Base-by-base conservation (phyloP, 345 rosid genomes). In the Hibiscus syriacus region DNA sequence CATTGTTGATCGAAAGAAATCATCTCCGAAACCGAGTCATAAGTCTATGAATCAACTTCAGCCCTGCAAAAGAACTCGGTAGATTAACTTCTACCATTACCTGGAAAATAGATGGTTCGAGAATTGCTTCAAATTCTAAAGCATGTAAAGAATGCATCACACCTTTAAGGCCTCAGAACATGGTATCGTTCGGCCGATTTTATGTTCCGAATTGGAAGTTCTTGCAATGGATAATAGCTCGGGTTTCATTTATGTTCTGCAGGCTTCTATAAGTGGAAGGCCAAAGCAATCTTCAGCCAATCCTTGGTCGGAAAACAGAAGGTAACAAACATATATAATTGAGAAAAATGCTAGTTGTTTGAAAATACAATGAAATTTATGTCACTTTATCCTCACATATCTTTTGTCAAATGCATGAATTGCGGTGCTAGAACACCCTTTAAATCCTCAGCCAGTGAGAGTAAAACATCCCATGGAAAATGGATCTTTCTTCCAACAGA, bases 401-500 rank as follows among this genome's bases (percentile, higher is more conserved):
- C 11, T 19, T 45, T 50, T 19, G 2, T 43, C 26, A 29, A 34
- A 0, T 58, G 3, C 50, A 66, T 55, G 45, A 72, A 76, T 67
- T 76, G 69, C 86, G 90, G 92, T 79, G 79, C 79, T 5, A 69
- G 63, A 74, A 78, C 74, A 45, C 81, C 79, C 8, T 68, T 52
- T 64, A 80, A 80, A 70, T 70, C 84, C 38, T 79, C 84, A 4
- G 79, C 84, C 16, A 66, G 70, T 30, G 84, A 70, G 48, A 77
- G 72, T 73, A 86, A 81, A 83, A 69, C 95, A 43, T 70, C 71
- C 70, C 77, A 82, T 17, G 73, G 80, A 34, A 85, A 75, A 76
- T 90, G 96, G 96, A 70, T 76, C 39, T 85, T 86, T 69, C 84
- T 92, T 48, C 85, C 92, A 54, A 69, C 92, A 29, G 90, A 88